Evolutionary conservation across 257 asterid genomes (phyloP), one percentile per base, ranked within the genome.

Genomic region (Nicotiana undulata): DNA sequence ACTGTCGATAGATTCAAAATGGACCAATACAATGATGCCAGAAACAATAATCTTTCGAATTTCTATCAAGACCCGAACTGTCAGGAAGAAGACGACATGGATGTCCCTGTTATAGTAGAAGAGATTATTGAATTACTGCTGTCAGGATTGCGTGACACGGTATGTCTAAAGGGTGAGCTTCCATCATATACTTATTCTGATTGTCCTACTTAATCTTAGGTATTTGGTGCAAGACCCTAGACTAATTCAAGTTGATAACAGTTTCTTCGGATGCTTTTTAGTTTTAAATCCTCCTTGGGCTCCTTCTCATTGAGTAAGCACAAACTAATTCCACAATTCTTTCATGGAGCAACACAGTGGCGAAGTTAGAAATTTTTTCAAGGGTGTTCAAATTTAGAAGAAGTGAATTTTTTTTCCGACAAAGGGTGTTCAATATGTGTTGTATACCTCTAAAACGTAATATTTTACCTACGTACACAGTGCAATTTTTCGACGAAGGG

Each of bases 81-180:
- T 82, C 80, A 66, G 49, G 86, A 88, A 83, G 97, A 95, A 89
- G 99, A 92, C 84, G 94, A 89, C 68, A 88, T 92, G 91, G 99
- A 91, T 86, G 92, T 95, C 79, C 99, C 98, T 77, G 99, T 91
- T 79, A 85, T 87, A 29, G 82, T 92, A 64, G 99, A 93, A 91
- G 98, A 95, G 83, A 86, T 92, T 63, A 91, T 92, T 63, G 97
- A 92, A 84, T 87, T 90, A 83, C 74, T 95, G 85, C 87, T 90
- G 78, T 89, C 94, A 80, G 98, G 97, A 81, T 85, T 95, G 88
- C 84, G 90, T 85, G 99, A 95, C 81, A 90, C 94, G 90, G 99
- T 95, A 90, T 84, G 93, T 85, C 49, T 63, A 81, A 84, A 81
- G 81, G 84, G 84, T 88, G 82, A 79, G 79, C 80, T 83, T 82